Conservation (phyloP, 371 early-diverging fungal genomes). For the Dentiscutata heterogama region DNA sequence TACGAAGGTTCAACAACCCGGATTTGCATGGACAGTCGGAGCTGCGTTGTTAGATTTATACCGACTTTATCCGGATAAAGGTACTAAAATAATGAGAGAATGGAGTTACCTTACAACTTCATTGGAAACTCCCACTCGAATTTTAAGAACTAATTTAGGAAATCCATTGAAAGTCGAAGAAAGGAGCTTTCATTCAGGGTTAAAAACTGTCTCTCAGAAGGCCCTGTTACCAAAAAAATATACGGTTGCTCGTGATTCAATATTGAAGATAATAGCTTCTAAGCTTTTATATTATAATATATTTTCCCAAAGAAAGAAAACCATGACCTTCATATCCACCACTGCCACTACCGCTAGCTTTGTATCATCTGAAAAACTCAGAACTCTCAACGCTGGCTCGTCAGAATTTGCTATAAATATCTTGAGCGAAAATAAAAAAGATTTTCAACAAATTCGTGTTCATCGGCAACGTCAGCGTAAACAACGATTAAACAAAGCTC, state of each 20-base stretch:
- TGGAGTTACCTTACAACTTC: conserved; percentile 31
- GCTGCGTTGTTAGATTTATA: conserved; percentile 8
- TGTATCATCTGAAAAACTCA: neutral
- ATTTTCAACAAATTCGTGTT: neutral
- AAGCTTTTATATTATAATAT: too few relatives aligned
- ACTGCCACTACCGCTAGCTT: neutral
- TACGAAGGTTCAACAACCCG: neutral
- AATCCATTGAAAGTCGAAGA: neutral
- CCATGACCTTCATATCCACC: too few relatives aligned
- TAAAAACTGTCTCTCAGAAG: neutral
- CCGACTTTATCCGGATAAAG: conserved; percentile 15
- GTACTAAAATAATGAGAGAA: neutral
- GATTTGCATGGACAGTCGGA: conserved; percentile 17
- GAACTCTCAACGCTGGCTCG: neutral
- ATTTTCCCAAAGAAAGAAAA: too few relatives aligned
- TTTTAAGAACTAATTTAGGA: conserved; percentile 22
- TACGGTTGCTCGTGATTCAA: neutral
- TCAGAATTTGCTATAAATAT: neutral
- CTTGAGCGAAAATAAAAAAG: too few relatives aligned
- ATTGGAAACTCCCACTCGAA: conserved; percentile 2
- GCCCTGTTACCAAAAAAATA: neutral
- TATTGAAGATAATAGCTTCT: neutral
- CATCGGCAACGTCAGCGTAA: neutral
- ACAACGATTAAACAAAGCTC: neutral
- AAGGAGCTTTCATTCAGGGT: neutral